Base-by-base conservation (phyloP, 2,329 filamentous ascomycete genomes). In the Neoascochyta sp. region DNA sequence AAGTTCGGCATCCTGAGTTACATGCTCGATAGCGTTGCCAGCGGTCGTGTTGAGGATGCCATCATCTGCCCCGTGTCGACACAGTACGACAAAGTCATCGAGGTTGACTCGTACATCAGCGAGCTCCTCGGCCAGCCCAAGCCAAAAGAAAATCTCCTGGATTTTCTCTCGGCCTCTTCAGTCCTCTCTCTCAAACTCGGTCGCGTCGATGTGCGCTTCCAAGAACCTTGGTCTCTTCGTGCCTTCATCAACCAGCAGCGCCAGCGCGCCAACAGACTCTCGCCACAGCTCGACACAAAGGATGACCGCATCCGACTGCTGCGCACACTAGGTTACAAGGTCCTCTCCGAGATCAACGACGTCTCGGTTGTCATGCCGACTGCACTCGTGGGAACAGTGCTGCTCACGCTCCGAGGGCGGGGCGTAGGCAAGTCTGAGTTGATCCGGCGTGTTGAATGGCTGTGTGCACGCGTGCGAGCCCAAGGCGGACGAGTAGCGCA, bases 321-420 rank as follows among this genome's bases (percentile, higher is more conserved):
- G 9, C 77, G 88, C 19, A 93, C 86, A 0, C 71, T 98, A 32
- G 92, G 92, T 1, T 98, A 95, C 66, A 85, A 86, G 49, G 88
- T 96, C 1, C 71, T 98, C 2, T 83, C 85, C 1, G 86, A 98
- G 52, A 98, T 98, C 66, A 98, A 98, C 57, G 79, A 83, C 18
- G 90, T 95, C 2, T 95, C 89, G 0, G 92, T 98, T 0, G 87
- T 98, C 26, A 98, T 98, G 92, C 92, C 92, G 1, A 96, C 92
- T 0, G 90, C 92, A 0, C 73, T 98, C 23, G 93, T 98, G 15
- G 92, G 92, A 5, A 98, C 92, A 0, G 86, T 96, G 0, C 71
- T 98, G 0, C 71, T 98, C 9, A 98, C 92, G 0, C 74, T 98
- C 4, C 78, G 92, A 53, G 92, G 92, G 0, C 81, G 92, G 27